Evolutionary conservation across 1,284 basidiomycete genomes (phyloP), one percentile per base, ranked within the genome.

Genomic region (Puccinia horiana): DNA sequence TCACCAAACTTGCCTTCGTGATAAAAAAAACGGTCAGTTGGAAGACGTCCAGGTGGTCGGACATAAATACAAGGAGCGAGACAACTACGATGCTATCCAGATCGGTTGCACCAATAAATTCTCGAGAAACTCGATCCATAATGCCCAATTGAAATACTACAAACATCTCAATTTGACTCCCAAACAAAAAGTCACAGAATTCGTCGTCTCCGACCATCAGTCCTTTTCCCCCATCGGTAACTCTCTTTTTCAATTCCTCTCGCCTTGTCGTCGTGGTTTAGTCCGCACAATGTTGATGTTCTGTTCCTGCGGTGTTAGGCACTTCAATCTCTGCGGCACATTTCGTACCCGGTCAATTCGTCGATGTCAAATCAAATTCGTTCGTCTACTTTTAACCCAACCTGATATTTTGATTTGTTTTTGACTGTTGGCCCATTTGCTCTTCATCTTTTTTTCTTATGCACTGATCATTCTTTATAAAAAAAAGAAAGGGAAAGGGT

Each of bases 331-430:
- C 94, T 76, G 95, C 95, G 0, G 90, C 93, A 61, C 97, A 99
- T 88, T 99, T 98, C 86, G 96, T 99, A 20, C 97, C 97, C 0
- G 97, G 97, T 0, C 97, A 99, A 87, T 94, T 91, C 87, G 94
- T 99, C 26, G 97, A 99, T 88, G 94, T 97, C 1, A 90, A 94
- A 83, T 94, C 93, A 16, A 95, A 93, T 84, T 94, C 94, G 93
- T 97, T 87, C 85, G 94, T 90, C 3, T 35, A 16, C 4, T 18
- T 63, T 84, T 49, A 29, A 61, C 29, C n/a, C 14, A n/a, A 29
- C 1, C 56, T 52, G 49, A 44, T 81, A 18, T 32, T 42, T 23
- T 37, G n/a, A 35, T 3, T 35, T 52, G 65, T 37, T 42, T 58
- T 58, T 58, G 20, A 58, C 18, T 49, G 37, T 79, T 16, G 75